Evolutionary conservation across 2,329 filamentous ascomycete species (phyloP).

Genomic region (Colletotrichum spinosum): DNA sequence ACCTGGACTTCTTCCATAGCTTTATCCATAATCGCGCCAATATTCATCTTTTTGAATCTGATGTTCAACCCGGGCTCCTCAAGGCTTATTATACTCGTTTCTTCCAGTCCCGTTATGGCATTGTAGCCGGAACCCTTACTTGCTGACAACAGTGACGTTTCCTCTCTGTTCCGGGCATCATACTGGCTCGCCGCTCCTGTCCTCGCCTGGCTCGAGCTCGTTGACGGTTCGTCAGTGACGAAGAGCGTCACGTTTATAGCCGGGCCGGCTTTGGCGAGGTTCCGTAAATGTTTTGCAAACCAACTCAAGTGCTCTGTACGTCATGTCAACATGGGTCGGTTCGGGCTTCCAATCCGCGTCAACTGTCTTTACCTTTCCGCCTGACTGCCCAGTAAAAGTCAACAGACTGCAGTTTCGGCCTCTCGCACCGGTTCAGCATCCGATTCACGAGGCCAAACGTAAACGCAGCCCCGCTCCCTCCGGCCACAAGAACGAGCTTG

Average conservation of each 20-base stretch:
- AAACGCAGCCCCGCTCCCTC: conserved; percentile 42
- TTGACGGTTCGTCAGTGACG: background rate
- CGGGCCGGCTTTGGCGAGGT: background rate
- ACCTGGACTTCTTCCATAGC: background rate
- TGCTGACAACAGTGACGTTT: background rate
- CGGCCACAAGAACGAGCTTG: conserved; percentile 39
- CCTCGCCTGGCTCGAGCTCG: background rate
- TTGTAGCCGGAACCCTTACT: background rate
- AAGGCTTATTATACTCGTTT: no score
- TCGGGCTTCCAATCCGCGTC: fast-evolving
- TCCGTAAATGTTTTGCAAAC: background rate
- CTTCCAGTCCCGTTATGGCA: background rate
- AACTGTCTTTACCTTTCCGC: background rate
- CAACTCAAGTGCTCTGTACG: conserved; percentile 3
- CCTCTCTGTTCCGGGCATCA: background rate
- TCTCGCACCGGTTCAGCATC: background rate
- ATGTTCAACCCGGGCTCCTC: background rate
- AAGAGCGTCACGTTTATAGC: background rate
- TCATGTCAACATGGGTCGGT: background rate
- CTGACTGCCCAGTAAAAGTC: conserved; percentile 16
- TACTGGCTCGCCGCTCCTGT: background rate
- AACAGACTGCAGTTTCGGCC: background rate
- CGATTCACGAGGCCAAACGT: conserved; percentile 40
- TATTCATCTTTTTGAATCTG: background rate
- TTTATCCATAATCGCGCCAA: background rate